Evolutionary conservation across 176 grass and related monocot genomes (phyloP).

Genomic region (Sorghum bicolor): Sorghum_bicolor_NCBIv3 NC_012879.2:3963501-3964000

Average conservation of each 20-base stretch:
- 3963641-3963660: constrained; percentile 60
- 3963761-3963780: constrained; percentile 81
- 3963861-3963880: constrained; percentile 27
- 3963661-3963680: constrained; percentile 70
- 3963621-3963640: constrained; percentile 82
- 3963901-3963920: constrained; percentile 24
- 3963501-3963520: constrained; percentile 82
- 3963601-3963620: constrained; percentile 89
- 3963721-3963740: constrained; percentile 34
- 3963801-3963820: constrained; percentile 57
- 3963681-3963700: constrained; percentile 83
- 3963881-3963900: neutral
- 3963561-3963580: constrained; percentile 74
- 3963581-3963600: constrained; percentile 91
- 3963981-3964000: constrained; percentile 26
- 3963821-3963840: constrained; percentile 42
- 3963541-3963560: constrained; percentile 70
- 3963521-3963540: constrained; percentile 87
- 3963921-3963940: neutral
- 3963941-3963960: too few species aligned
- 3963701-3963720: constrained; percentile 69
- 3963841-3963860: constrained; percentile 28
- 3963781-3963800: constrained; percentile 71
- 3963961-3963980: neutral
- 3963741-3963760: constrained; percentile 11